phyloP scores from a whole-genome alignment of 805 yeast species.

The Limtongia smithiae region DNA sequence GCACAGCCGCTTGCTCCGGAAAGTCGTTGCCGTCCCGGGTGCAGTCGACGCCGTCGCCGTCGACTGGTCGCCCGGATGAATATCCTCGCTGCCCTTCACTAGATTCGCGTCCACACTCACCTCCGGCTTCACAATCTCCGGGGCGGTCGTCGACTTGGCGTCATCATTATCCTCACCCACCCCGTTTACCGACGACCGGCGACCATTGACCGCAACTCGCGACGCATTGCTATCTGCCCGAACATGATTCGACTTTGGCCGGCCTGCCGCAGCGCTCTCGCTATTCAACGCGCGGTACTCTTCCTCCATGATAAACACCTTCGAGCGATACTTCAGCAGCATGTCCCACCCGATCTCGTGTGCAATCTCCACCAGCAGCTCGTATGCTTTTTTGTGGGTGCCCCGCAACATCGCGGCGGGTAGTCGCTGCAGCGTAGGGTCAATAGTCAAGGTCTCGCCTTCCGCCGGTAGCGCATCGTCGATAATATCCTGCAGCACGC shows the following conservation, averaged over 20 bases:
- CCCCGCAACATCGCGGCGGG: constrained; percentile 52
- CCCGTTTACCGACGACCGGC: neutral
- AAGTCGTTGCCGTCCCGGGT: constrained; percentile 8
- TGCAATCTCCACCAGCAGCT: constrained; percentile 63
- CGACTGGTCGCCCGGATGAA: constrained; percentile 11
- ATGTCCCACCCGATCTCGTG: constrained; percentile 80
- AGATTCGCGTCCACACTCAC: constrained; percentile 28
- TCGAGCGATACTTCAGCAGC: constrained; percentile 59
- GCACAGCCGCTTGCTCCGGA: constrained; percentile 54
- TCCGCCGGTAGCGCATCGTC: constrained; percentile 31
- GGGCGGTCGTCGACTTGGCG: constrained; percentile 2
- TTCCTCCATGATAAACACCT: constrained; percentile 76
- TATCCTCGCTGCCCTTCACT: constrained; percentile 26
- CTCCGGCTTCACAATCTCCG: constrained; percentile 27
- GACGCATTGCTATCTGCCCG: constrained; percentile 27
- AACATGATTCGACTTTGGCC: constrained; percentile 14
- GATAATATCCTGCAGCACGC: constrained; percentile 45
- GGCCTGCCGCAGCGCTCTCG: constrained; percentile 13
- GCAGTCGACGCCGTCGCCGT: constrained; percentile 6
- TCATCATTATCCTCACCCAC: constrained; percentile 19
- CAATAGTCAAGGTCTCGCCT: constrained; percentile 37
- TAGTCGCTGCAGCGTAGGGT: constrained; percentile 48
- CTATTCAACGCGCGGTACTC: constrained; percentile 49
- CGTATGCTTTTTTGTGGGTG: constrained; percentile 60
- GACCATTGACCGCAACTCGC: constrained; percentile 26